Percentiles rank a stretch among this genome's conserved stretches.
These are phyloP conservation scores for Aspergillaceae sp. DNA, from an alignment of 2,329 filamentous ascomycete genomes.

Conservation along the genomic window DNA sequence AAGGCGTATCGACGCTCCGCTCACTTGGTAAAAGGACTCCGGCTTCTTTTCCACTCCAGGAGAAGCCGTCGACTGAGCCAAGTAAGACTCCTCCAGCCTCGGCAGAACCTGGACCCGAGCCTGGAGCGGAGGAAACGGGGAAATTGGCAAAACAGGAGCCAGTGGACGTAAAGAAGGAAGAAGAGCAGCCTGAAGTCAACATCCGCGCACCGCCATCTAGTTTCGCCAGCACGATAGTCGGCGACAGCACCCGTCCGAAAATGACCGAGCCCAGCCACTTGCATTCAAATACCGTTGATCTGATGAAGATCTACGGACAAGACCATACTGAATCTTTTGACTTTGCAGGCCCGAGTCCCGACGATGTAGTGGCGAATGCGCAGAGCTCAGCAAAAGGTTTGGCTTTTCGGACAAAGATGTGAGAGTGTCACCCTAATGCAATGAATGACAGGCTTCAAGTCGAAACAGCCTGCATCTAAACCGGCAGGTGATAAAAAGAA, in stretches of 20 bases:
- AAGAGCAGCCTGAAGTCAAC: constrained; percentile 10
- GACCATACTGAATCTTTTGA: constrained; percentile 41
- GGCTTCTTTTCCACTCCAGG: constrained; percentile 8
- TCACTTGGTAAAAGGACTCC: constrained; percentile 12
- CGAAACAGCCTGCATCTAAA: constrained; percentile 34
- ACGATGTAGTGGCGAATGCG: constrained; percentile 78
- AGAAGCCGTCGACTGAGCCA: constrained; percentile 14
- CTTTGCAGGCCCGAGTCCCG: constrained; percentile 81
- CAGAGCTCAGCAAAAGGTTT: constrained; percentile 72
- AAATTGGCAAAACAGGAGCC: constrained; percentile 4
- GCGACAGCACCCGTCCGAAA: constrained; percentile 16
- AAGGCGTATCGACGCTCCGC: constrained; percentile 15
- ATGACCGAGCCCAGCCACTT: constrained; percentile 28
- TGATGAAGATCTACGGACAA: constrained; percentile 31
- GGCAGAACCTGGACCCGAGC: not conserved
- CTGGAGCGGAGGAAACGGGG: not conserved
- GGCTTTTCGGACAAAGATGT: constrained; percentile 36
- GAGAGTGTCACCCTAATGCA: constrained; percentile 29
- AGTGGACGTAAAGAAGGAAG: not conserved
- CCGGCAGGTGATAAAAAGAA: constrained; percentile 33
- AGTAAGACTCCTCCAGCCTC: constrained; percentile 2
- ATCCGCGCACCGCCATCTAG: constrained; percentile 42
- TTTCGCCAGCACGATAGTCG: constrained; percentile 42
- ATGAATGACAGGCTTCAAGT: constrained; percentile 34
- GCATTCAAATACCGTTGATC: constrained; percentile 23